phyloP scores from a whole-genome alignment of 441 rosid species.

The Corymbia calophylla region DNA sequence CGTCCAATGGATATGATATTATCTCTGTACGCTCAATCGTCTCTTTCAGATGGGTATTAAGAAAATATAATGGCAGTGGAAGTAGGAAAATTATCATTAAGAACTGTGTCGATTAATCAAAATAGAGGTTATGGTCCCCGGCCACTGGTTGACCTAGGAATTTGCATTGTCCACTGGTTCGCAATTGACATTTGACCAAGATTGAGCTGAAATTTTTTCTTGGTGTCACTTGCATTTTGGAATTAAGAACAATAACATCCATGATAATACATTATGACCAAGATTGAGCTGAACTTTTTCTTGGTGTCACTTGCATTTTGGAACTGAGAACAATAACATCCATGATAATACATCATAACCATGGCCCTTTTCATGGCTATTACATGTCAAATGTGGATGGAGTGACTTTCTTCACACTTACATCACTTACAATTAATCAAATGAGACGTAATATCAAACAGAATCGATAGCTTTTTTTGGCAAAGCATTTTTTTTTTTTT shows the following conservation, averaged over 20 bases:
- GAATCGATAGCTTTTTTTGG: neutral
- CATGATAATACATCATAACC: neutral
- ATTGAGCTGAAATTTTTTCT: neutral
- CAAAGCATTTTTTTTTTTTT: neutral
- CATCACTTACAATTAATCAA: neutral
- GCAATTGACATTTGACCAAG: neutral
- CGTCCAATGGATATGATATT: neutral
- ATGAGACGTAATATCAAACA: neutral
- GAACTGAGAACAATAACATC: neutral
- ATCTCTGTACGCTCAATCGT: neutral
- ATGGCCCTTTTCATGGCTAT: neutral
- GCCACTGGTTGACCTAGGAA: neutral
- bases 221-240: too few species aligned
- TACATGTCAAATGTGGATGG: neutral
- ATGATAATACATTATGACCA: too few species aligned
- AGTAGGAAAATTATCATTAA: neutral
- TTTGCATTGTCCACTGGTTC: neutral
- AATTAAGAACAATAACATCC: too few species aligned
- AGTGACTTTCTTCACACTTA: neutral
- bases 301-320: neutral
- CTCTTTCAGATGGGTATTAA: neutral
- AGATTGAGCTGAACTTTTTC: neutral
- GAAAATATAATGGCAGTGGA: neutral
- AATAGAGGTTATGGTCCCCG: neutral
- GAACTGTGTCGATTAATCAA: neutral